A percentile compares a stretch with the other conserved stretches of the same genome.
These are phyloP conservation scores for Tricharina praecox DNA, from an alignment of 495 filamentous ascomycete species.

Conservation along the genomic window DNA sequence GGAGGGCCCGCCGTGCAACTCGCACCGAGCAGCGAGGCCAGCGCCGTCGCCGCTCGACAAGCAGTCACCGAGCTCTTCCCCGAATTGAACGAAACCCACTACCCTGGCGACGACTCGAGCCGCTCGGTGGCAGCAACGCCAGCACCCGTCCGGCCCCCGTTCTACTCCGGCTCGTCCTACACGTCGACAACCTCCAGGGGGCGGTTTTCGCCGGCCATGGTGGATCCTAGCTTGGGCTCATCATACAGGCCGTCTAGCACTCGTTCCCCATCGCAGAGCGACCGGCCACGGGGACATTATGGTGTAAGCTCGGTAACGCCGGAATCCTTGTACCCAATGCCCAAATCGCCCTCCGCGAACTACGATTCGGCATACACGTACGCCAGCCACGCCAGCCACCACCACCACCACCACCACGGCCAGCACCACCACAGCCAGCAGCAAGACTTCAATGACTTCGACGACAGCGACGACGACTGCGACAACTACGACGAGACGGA, in stretches of 20 bases:
- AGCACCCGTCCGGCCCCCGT: not conserved
- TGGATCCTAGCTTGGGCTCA: not conserved
- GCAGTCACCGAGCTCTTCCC: slow-evolving; percentile 2
- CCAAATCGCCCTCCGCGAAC: not conserved
- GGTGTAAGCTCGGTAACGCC: slow-evolving; percentile 1
- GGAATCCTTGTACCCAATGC: not conserved
- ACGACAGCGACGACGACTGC: not conserved
- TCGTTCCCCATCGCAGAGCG: not conserved
- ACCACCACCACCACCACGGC: not conserved
- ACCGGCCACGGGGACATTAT: slow-evolving; percentile 4
- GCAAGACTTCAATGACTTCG: not conserved
- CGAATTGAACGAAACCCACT: slow-evolving; percentile 1
- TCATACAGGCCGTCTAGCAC: not conserved
- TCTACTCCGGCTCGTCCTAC: not conserved
- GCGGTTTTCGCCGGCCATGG: not conserved
- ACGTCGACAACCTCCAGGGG: not conserved
- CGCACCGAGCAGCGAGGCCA: not conserved
- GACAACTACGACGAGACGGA: slow-evolving; percentile 1
- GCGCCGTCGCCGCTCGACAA: not conserved
- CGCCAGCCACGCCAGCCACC: not conserved
- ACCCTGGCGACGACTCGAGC: too few species aligned
- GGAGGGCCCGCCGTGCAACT: too few species aligned
- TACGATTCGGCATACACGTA: not conserved
- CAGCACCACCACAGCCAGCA: not conserved
- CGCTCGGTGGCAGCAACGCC: not conserved